Percentiles rank a stretch among this genome's conserved stretches.
These are phyloP conservation scores for Bathelium albidoporum DNA, from an alignment of 495 filamentous ascomycete species.

Conservation along the genomic window DNA sequence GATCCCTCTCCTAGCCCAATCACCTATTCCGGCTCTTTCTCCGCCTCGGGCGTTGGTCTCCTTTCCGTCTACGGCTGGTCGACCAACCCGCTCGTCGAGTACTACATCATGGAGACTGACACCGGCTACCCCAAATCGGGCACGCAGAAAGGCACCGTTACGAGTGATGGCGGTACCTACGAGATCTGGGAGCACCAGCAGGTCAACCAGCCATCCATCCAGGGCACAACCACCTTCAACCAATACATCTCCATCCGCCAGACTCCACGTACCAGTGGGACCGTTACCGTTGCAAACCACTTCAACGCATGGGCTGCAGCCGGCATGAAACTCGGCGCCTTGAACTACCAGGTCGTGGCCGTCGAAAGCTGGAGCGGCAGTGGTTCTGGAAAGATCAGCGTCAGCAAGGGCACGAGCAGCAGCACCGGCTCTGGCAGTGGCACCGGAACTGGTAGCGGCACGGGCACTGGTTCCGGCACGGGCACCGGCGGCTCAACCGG, in stretches of 20 bases:
- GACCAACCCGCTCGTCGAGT: slow-evolving; percentile 13
- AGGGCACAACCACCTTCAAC: slow-evolving; percentile 15
- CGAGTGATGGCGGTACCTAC: slow-evolving; percentile 12
- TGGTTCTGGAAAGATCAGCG: slow-evolving; percentile 6
- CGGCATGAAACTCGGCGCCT: slow-evolving; percentile 11
- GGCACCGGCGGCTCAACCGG: background rate
- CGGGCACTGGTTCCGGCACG: background rate
- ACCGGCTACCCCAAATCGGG: background rate
- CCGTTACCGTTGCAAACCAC: slow-evolving; percentile 9
- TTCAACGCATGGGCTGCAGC: slow-evolving; percentile 13
- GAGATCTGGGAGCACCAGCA: slow-evolving; percentile 15
- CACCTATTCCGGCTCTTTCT: background rate
- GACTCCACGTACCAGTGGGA: slow-evolving; percentile 12
- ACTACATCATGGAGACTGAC: slow-evolving; percentile 18
- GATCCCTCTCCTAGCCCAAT: background rate
- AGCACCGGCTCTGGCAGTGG: slow-evolving; percentile 2
- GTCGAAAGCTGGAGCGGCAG: slow-evolving; percentile 13
- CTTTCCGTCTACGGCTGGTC: slow-evolving; percentile 16
- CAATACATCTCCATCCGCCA: slow-evolving; percentile 14
- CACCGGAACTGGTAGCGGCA: background rate
- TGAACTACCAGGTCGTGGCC: slow-evolving; percentile 16
- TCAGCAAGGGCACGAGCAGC: slow-evolving; percentile 9
- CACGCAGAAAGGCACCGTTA: slow-evolving; percentile 4
- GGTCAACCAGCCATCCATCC: slow-evolving; percentile 16
- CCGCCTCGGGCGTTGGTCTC: background rate